These are phyloP conservation scores for Immersiella caudata DNA, from an alignment of 495 filamentous ascomycete genomes.

Conservation along the genomic window DNA sequence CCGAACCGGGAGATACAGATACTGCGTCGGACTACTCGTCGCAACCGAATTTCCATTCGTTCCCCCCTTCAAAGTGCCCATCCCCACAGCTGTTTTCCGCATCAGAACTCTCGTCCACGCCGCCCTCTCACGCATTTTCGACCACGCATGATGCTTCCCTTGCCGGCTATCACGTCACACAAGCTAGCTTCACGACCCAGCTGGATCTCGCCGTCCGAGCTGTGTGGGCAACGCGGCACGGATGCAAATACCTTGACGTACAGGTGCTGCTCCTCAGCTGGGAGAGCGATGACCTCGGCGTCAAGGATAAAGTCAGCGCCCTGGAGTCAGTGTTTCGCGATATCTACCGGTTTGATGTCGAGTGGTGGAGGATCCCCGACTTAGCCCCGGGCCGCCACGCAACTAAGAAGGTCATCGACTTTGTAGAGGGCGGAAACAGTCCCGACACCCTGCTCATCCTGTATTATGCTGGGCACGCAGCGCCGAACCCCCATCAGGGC, in stretches of 20 bases:
- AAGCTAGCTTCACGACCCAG: not conserved
- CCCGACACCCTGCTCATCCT: slow-evolving; percentile 12
- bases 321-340: slow-evolving; percentile 1
- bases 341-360: not conserved
- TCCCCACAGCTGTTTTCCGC: too few relatives aligned
- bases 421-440: not conserved
- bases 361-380: slow-evolving; percentile 5
- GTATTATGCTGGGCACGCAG: slow-evolving; percentile 6
- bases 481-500: not conserved
- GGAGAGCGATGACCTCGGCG: slow-evolving; percentile 8
- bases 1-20: too few relatives aligned
- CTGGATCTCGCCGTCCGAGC: slow-evolving; percentile 1
- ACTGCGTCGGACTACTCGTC: too few relatives aligned
- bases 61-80: too few relatives aligned
- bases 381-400: not conserved
- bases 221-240: not conserved
- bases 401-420: not conserved
- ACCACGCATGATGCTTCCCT: not conserved
- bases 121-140: not conserved
- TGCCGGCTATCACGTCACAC: slow-evolving; percentile 8
- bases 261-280: slow-evolving; percentile 10
- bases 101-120: too few relatives aligned
- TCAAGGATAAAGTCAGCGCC: not conserved
- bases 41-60: too few relatives aligned
- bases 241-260: slow-evolving; percentile 4